Conservation (phyloP, 2,329 filamentous ascomycete species). For the Pezicula radicicola region DNA sequence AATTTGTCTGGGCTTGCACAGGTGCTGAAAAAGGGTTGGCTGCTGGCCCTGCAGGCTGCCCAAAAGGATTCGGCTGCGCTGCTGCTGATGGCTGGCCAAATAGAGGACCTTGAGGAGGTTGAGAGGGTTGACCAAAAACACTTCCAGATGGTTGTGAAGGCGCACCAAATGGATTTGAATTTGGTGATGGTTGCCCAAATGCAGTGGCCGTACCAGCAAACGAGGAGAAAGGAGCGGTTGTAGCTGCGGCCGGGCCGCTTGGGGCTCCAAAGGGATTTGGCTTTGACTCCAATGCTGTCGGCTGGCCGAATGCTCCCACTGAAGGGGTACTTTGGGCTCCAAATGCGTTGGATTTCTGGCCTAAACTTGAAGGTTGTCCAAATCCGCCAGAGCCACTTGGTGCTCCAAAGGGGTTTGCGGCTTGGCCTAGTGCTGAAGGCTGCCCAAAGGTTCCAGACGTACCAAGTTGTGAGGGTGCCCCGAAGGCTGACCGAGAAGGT, state of each 20-base stretch:
- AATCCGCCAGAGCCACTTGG: constrained; percentile 23
- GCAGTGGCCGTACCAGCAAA: constrained; percentile 19
- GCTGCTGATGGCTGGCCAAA: constrained; percentile 23
- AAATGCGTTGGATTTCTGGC: constrained; percentile 24
- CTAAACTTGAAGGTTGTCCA: constrained; percentile 33
- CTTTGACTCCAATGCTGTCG: constrained; percentile 32
- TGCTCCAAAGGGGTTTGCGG: constrained; percentile 19
- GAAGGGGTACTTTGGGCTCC: constrained; percentile 4
- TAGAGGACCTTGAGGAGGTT: constrained; percentile 9
- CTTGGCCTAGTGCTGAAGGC: constrained; percentile 31
- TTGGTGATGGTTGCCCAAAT: constrained; percentile 24
- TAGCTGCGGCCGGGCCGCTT: constrained; percentile 1
- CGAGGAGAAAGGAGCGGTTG: constrained; percentile 7
- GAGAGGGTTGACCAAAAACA: constrained; percentile 41
- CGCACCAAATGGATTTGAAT: constrained; percentile 19
- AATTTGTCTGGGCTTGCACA: neutral
- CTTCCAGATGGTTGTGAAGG: constrained; percentile 26
- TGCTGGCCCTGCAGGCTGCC: neutral
- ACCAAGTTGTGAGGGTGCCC: constrained; percentile 16
- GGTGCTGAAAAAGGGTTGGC: too few species aligned
- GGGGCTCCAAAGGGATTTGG: constrained; percentile 25
- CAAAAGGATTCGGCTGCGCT: constrained; percentile 6
- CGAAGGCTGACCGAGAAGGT: constrained; percentile 24
- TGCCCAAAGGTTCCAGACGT: constrained; percentile 32
- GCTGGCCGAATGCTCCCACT: constrained; percentile 35